phyloP scores from a whole-genome alignment of 1,139 yeast genomes.

The Saccharomyces hybrid region DNA sequence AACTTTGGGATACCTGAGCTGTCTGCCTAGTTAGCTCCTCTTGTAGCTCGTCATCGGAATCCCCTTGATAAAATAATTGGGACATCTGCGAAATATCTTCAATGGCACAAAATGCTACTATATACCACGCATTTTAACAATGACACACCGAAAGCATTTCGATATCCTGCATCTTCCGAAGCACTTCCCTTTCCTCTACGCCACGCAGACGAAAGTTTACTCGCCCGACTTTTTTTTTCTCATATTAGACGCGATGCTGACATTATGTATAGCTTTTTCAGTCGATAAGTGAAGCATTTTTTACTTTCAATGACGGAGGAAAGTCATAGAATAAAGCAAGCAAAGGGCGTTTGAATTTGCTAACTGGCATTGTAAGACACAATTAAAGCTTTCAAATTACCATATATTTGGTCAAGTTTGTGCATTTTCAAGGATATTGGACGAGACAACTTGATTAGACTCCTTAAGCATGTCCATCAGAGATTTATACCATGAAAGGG shows the following conservation, averaged over 20 bases:
- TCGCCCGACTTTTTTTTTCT: background rate
- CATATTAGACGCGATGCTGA: background rate
- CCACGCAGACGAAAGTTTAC: background rate
- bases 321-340: background rate
- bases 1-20: constrained; percentile 2
- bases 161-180: background rate
- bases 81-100: constrained; percentile 18
- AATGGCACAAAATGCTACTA: background rate
- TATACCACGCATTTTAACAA: background rate
- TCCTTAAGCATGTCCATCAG: constrained; percentile 37
- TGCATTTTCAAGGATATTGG: background rate
- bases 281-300: background rate
- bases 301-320: background rate
- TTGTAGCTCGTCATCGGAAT: constrained; percentile 32
- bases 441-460: background rate
- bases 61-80: constrained; percentile 34
- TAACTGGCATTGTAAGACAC: background rate
- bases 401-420: background rate
- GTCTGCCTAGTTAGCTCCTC: constrained; percentile 22
- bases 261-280: background rate
- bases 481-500: constrained; percentile 44
- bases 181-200: background rate
- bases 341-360: background rate
- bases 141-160: background rate
- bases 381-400: background rate